Conservation (phyloP, 768 basidiomycete species). For the Termitomyces sp. region DNA sequence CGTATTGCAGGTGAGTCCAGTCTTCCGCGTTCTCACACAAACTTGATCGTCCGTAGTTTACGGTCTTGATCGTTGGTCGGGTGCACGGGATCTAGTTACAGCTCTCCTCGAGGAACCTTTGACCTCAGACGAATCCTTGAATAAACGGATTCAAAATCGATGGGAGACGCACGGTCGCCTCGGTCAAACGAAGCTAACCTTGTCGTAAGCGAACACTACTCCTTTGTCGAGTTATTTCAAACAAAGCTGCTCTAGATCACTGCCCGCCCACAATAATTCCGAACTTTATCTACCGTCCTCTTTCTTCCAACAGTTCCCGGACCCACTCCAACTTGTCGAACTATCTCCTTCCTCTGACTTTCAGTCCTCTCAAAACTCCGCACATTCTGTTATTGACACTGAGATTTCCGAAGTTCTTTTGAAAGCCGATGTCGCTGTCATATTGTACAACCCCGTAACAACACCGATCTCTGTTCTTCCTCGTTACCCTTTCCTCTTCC, state of each 20-base stretch:
- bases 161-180: constrained; percentile 31
- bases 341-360: constrained; percentile 14
- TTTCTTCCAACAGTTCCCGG: constrained; percentile 51
- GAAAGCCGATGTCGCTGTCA: constrained; percentile 56
- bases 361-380: constrained; percentile 8
- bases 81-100: constrained; percentile 53
- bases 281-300: constrained; percentile 35
- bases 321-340: constrained; percentile 46
- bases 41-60: constrained; percentile 40
- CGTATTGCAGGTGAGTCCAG: constrained; percentile 43
- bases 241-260: constrained; percentile 6
- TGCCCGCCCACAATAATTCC: constrained; percentile 8
- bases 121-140: constrained; percentile 41
- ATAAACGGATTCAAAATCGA: constrained; percentile 37
- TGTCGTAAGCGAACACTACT: constrained; percentile 30
- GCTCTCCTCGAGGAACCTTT: constrained; percentile 72
- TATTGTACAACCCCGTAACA: constrained; percentile 57
- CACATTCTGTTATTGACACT: not conserved
- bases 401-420: constrained; percentile 19
- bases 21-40: not conserved
- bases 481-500: constrained; percentile 22
- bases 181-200: constrained; percentile 24
- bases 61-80: constrained; percentile 48
- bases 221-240: constrained; percentile 20
- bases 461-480: constrained; percentile 38